Percentiles rank a stretch among this genome's conserved stretches.
These are phyloP conservation scores for Coccinonectria pachysandricola DNA, from an alignment of 2,329 filamentous ascomycete species.

Conservation along the genomic window DNA sequence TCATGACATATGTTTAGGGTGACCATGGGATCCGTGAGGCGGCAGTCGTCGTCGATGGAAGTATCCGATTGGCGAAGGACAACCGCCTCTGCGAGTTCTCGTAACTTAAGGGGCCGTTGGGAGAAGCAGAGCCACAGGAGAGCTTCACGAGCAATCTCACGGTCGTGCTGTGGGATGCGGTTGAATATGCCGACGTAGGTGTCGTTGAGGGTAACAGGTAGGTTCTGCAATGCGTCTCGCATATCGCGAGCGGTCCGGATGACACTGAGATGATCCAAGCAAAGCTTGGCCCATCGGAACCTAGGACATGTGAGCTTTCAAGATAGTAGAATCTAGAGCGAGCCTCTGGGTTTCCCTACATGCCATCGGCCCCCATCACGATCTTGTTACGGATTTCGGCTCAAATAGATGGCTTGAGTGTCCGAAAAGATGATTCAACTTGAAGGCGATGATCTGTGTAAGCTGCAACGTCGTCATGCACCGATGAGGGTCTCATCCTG, in stretches of 20 bases:
- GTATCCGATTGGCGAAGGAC: conserved; percentile 15
- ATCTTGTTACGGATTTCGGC: conserved; percentile 13
- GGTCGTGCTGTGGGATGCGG: conserved; percentile 13
- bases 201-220: conserved; percentile 15
- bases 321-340: too few species aligned
- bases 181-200: conserved; percentile 15
- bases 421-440: conserved; percentile 9
- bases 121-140: conserved; percentile 19
- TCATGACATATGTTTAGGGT: conserved; percentile 13
- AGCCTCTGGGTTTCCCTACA: too few species aligned
- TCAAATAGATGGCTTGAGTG: conserved; percentile 10
- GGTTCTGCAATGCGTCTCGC: conserved; percentile 8
- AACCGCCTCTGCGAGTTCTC: conserved; percentile 18
- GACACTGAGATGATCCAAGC: conserved; percentile 15
- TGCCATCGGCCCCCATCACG: conserved; percentile 11
- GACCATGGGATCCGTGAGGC: conserved; percentile 10
- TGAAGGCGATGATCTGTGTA: conserved; percentile 12
- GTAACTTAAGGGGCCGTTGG: conserved; percentile 12
- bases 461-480: conserved; percentile 14
- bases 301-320: too few species aligned
- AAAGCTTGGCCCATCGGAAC: conserved; percentile 21
- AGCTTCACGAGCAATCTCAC: conserved; percentile 14
- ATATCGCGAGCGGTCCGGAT: conserved; percentile 15
- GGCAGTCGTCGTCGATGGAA: conserved; percentile 14
- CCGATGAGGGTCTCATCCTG: conserved; percentile 7